Base-by-base conservation (phyloP, 768 basidiomycete genomes). In the Multifurca ochricompacta region DNA sequence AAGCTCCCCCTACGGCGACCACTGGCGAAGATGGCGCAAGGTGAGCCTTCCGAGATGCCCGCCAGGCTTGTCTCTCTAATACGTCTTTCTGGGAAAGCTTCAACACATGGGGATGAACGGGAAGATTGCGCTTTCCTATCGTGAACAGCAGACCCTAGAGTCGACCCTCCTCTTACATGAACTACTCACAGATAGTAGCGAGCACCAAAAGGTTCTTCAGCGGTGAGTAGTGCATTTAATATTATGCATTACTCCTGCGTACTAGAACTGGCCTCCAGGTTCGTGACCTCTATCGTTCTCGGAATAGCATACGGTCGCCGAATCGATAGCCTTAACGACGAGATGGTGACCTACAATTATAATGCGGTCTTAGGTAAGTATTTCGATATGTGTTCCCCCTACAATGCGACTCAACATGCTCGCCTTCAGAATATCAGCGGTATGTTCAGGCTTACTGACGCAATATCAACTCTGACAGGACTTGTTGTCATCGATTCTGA, bases 11-110 rank as follows among this genome's bases (percentile, higher is more conserved):
- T 58, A 53, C 30, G 37, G 43, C 23, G 47, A 53, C 9, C 18
- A 40, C 34, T 49, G 51, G 45, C 31, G 51, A 30, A 53, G n/a
- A 51, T 59, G 59, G 45, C 59, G 44, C 1, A 59, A 54, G 49
- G 48, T 54, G 6, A n/a, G 34, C 21, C n/a, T 34, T 14, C 13
- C 4, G 18, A 28, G 39, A n/a, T 44, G 13, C 13, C n/a, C 11
- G n/a, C 23, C 1, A 4, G 16, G 14, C 9, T 10, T 16, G 27
- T 41, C 31, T 3, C 30, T 13, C 14, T 7, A 6, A n/a, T 3
- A 5, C n/a, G 16, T 37, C 16, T 14, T 37, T 37, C 13, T 11
- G 31, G 44, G 19, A 3, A 23, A 60, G 48, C 25, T 60, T 23
- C 56, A 54, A 25, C 32, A 50, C 30, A 32, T 47, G 4, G 56